phyloP scores from a whole-genome alignment of 805 yeast genomes.

The Brettanomyces sp. region DNA sequence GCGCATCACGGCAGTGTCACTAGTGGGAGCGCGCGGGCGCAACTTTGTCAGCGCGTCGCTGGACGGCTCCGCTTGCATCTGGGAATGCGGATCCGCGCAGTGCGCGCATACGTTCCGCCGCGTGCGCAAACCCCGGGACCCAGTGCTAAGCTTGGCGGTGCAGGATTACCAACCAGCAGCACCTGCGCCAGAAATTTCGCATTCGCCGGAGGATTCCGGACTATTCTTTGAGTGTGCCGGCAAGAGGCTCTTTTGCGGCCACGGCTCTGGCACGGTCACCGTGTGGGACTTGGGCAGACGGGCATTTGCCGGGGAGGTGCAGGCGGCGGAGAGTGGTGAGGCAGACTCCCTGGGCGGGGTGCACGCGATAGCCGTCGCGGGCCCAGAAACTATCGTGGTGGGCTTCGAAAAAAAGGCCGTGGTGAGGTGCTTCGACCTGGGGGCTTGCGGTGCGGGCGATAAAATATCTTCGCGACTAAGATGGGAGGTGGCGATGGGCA shows the following conservation, averaged over 20 bases:
- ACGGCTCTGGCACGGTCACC: conserved; percentile 30
- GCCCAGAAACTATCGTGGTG: conserved; percentile 1
- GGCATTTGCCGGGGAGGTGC: conserved; percentile 15
- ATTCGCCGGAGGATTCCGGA: not conserved
- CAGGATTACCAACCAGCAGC: not conserved
- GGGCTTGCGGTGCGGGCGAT: not conserved
- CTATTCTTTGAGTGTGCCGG: conserved; percentile 41
- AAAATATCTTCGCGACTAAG: not conserved
- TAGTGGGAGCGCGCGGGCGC: conserved; percentile 53
- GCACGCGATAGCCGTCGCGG: conserved; percentile 4
- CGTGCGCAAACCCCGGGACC: conserved; percentile 26
- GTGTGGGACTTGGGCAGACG: conserved; percentile 32
- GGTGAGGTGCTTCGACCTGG: conserved; percentile 4
- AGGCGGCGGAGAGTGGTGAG: conserved; percentile 3
- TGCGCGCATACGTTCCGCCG: conserved; percentile 32
- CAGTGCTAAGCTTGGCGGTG: conserved; percentile 18
- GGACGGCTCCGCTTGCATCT: conserved; percentile 50
- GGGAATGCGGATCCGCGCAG: conserved; percentile 61
- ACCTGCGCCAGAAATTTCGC: not conserved
- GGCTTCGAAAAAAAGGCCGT: conserved; percentile 15
- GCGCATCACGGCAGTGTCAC: conserved; percentile 36
- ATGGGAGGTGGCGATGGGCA: not conserved
- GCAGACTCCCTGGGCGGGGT: conserved; percentile 4
- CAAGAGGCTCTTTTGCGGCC: conserved; percentile 33
- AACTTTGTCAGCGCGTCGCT: conserved; percentile 47